A percentile compares a stretch with the other conserved stretches of the same genome.
These are phyloP conservation scores for Aspergillus asperescens DNA, from an alignment of 495 filamentous ascomycete genomes.

Conservation along the genomic window DNA sequence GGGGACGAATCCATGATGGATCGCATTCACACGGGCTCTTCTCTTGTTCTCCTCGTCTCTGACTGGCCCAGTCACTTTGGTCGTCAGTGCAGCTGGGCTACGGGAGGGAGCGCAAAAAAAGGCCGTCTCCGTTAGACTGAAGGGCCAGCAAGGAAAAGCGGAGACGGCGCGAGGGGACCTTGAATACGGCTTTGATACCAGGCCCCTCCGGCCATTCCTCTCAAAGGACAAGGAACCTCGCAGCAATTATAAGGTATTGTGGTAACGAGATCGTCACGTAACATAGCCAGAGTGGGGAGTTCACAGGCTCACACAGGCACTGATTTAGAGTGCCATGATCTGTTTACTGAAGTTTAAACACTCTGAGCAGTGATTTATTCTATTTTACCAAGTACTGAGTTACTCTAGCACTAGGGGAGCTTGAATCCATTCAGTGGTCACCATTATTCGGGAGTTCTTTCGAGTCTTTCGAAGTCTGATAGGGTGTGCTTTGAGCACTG, in stretches of 20 bases:
- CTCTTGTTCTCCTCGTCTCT: not conserved
- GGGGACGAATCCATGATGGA: not conserved
- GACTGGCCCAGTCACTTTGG: slow-evolving; percentile 7
- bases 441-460: too few species aligned
- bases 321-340: too few species aligned
- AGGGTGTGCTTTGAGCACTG: too few species aligned
- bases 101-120: not conserved
- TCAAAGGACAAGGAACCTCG: not conserved
- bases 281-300: not conserved
- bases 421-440: too few species aligned
- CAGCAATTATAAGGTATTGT: not conserved
- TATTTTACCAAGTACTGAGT: too few species aligned
- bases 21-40: not conserved
- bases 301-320: too few species aligned
- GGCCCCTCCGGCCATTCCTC: too few species aligned
- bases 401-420: not conserved
- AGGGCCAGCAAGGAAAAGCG: slow-evolving; percentile 16
- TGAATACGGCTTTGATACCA: not conserved
- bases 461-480: too few species aligned
- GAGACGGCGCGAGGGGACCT: slow-evolving; percentile 22
- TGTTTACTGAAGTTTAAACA: not conserved
- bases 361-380: too few species aligned
- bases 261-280: not conserved
- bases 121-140: slow-evolving; percentile 9
- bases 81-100: slow-evolving; percentile 7